A percentile compares a stretch with the other conserved stretches of the same genome.
Conservation (phyloP, 2,329 filamentous ascomycete genomes). For the Salinomyces thailandicus region DNA sequence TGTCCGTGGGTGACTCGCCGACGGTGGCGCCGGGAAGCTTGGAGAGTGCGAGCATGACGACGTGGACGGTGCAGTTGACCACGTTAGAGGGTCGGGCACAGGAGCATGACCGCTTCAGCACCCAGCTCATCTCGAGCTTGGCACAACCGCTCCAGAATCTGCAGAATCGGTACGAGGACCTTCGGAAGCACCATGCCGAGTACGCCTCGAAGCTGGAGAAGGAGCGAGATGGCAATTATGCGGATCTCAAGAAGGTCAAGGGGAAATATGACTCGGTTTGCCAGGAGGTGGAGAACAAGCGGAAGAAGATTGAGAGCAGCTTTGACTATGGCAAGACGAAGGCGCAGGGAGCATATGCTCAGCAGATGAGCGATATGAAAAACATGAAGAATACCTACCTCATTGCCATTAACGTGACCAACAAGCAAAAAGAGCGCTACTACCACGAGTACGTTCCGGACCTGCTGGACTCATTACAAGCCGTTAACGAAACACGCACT, state of each 20-base stretch:
- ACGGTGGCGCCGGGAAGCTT: slow-evolving; percentile 89
- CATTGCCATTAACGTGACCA: slow-evolving; percentile 90
- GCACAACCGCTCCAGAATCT: slow-evolving; percentile 77
- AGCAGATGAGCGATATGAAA: slow-evolving; percentile 89
- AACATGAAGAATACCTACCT: slow-evolving; percentile 98
- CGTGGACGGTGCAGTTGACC: slow-evolving; percentile 87
- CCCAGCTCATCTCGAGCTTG: slow-evolving; percentile 66
- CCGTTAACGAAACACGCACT: slow-evolving; percentile 82
- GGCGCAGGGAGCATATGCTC: slow-evolving; percentile 81
- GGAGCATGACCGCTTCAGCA: slow-evolving; percentile 79
- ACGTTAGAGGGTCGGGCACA: slow-evolving; percentile 78
- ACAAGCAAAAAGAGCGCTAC: slow-evolving; percentile 95
- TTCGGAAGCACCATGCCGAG: slow-evolving; percentile 82
- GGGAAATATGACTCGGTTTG: slow-evolving; percentile 85
- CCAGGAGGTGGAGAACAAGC: slow-evolving; percentile 85
- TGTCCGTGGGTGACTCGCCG: slow-evolving; percentile 91
- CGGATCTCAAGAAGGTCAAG: slow-evolving; percentile 81
- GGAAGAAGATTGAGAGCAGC: slow-evolving; percentile 90
- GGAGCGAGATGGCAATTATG: slow-evolving; percentile 75
- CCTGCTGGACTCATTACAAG: slow-evolving; percentile 78
- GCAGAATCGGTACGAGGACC: slow-evolving; percentile 68
- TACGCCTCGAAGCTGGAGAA: slow-evolving; percentile 81
- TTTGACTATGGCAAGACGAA: slow-evolving; percentile 80
- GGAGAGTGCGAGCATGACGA: slow-evolving; percentile 92
- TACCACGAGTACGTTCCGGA: slow-evolving; percentile 96